These are phyloP conservation scores for Picea glauca DNA, from an alignment of 75 land plant genomes.

Conservation along the genomic window DNA sequence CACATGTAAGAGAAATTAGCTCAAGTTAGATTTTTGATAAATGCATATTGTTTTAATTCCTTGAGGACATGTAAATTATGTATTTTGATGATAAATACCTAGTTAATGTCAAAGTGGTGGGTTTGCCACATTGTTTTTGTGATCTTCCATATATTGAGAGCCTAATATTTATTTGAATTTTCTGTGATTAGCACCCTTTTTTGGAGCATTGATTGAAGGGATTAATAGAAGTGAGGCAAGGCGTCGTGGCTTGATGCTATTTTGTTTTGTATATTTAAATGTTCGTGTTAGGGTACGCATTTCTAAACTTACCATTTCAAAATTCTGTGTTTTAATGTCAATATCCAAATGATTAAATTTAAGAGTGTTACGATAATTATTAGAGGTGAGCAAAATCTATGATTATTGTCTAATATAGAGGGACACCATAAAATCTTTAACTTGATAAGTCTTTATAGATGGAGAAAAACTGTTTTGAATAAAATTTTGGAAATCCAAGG, in stretches of 20 bases:
- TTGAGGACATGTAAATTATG: not conserved
- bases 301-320: not conserved
- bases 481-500: too few relatives aligned
- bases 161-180: not conserved
- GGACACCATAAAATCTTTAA: too few relatives aligned
- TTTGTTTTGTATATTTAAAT: conserved; percentile 49
- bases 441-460: too few relatives aligned
- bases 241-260: conserved; percentile 63
- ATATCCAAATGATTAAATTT: not conserved
- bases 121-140: not conserved
- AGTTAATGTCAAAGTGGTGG: not conserved
- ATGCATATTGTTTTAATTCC: too few relatives aligned
- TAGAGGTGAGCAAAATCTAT: too few relatives aligned
- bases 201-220: conserved; percentile 66
- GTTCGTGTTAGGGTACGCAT: conserved; percentile 36
- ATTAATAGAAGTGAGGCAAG: conserved; percentile 73
- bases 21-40: too few relatives aligned
- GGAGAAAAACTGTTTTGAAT: too few relatives aligned
- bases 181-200: conserved; percentile 42
- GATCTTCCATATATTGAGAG: not conserved
- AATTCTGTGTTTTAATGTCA: not conserved
- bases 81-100: not conserved
- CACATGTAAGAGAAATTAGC: too few relatives aligned
- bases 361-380: too few relatives aligned
- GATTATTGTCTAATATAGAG: too few relatives aligned